phyloP scores from a whole-genome alignment of 768 basidiomycete species.

The Pisolithus albus region DNA sequence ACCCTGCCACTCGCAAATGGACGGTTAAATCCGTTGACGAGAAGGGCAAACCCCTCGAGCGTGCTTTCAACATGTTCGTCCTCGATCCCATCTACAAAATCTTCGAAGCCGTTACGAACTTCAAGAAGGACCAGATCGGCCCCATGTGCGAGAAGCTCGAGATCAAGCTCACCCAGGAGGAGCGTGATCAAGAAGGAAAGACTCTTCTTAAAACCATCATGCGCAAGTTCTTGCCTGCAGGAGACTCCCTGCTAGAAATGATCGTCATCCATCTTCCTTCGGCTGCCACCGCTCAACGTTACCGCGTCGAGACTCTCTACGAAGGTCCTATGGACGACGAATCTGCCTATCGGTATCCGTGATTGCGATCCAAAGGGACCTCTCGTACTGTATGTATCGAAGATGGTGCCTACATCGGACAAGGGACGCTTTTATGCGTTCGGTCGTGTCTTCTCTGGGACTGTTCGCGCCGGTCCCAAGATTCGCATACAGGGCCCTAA shows the following conservation, averaged over 20 bases:
- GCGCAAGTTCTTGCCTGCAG: constrained; percentile 99
- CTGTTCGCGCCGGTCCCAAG: constrained; percentile 94
- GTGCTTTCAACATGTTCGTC: constrained; percentile 97
- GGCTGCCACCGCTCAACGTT: constrained; percentile 92
- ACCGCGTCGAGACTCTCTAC: constrained; percentile 99
- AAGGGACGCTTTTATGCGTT: constrained; percentile 99
- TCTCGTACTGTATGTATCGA: constrained; percentile 96
- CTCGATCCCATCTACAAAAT: constrained; percentile 99
- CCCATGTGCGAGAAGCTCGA: constrained; percentile 96
- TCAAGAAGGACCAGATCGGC: constrained; percentile 84
- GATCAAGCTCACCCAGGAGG: constrained; percentile 84
- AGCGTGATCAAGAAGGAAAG: constrained; percentile 87
- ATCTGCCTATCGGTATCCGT: constrained; percentile 94
- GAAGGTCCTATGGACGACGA: constrained; percentile 99
- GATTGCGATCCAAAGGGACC: constrained; percentile 97
- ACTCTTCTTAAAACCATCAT: constrained; percentile 94
- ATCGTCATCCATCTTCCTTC: constrained; percentile 99
- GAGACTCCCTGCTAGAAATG: constrained; percentile 98
- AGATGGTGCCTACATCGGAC: constrained; percentile 99
- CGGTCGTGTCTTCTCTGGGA: constrained; percentile 99
- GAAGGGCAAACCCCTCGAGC: constrained; percentile 89
- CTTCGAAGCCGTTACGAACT: constrained; percentile 99
- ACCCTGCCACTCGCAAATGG: constrained; percentile 96
- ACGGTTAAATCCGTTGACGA: constrained; percentile 66
- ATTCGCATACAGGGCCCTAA: constrained; percentile 99